phyloP scores from a whole-genome alignment of 371 early-diverging fungal genomes.

The Umbelopsis sp. region DNA sequence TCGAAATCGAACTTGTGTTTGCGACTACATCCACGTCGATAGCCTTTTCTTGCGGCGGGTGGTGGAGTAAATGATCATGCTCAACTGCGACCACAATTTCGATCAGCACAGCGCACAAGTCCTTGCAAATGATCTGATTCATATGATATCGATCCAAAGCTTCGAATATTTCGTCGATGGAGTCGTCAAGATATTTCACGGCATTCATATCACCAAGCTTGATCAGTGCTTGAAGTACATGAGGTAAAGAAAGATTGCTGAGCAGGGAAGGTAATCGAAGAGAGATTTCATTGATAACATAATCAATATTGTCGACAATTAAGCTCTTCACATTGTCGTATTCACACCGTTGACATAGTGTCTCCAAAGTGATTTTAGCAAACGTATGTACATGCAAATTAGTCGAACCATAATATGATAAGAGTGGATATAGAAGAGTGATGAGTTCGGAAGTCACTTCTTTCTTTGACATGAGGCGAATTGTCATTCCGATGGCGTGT shows the following conservation, averaged over 20 bases:
- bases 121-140: constrained; percentile 37
- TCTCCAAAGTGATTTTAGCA: constrained; percentile 43
- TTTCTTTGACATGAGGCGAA: constrained; percentile 27
- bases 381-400: constrained; percentile 42
- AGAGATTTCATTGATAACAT: constrained; percentile 62
- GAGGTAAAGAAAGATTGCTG: constrained; percentile 50
- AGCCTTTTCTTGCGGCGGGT: not conserved
- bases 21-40: constrained; percentile 1
- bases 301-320: constrained; percentile 63
- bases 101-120: constrained; percentile 47
- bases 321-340: constrained; percentile 36
- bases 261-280: constrained; percentile 48
- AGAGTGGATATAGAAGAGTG: constrained; percentile 57
- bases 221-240: constrained; percentile 61
- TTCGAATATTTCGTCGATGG: constrained; percentile 63
- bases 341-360: constrained; percentile 39
- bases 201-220: constrained; percentile 48
- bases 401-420: constrained; percentile 56
- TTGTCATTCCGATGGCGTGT: constrained; percentile 34
- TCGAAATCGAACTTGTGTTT: constrained; percentile 23
- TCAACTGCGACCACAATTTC: constrained; percentile 39
- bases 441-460: constrained; percentile 48
- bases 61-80: constrained; percentile 8
- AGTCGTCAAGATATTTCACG: constrained; percentile 58
- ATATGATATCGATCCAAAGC: constrained; percentile 54